A percentile compares a stretch with the other conserved stretches of the same genome.
These are phyloP conservation scores for Fraxinus nigra DNA, from an alignment of 305 asterid genomes.

Conservation along the genomic window DNA sequence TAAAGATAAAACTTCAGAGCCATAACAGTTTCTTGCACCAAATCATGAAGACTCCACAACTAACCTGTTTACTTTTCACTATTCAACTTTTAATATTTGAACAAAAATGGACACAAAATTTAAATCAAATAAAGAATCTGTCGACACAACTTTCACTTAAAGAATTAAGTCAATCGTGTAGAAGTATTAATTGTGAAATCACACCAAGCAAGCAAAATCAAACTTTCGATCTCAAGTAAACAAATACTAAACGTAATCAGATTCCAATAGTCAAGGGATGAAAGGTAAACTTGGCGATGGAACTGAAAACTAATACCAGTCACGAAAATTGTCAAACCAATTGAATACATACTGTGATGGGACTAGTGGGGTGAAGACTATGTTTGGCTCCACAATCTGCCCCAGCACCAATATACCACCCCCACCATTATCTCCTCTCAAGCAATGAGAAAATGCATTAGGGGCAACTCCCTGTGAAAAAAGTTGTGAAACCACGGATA, in stretches of 20 bases:
- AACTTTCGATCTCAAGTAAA: background rate
- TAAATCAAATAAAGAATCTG: background rate
- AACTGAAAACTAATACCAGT: background rate
- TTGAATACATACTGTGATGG: constrained; percentile 76
- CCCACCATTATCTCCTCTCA: constrained; percentile 75
- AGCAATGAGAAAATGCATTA: constrained; percentile 82
- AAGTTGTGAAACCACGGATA: constrained; percentile 91
- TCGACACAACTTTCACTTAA: background rate
- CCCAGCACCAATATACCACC: constrained; percentile 97
- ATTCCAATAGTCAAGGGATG: background rate
- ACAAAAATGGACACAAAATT: background rate
- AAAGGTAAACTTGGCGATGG: background rate
- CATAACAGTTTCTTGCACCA: background rate
- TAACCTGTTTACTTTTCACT: background rate
- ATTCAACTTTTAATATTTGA: background rate
- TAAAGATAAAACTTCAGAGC: background rate
- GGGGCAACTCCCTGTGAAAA: constrained; percentile 83
- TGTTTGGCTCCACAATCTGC: constrained; percentile 78
- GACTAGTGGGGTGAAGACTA: constrained; percentile 91
- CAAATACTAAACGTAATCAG: background rate
- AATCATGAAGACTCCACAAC: background rate
- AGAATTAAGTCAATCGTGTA: background rate
- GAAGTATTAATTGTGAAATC: background rate
- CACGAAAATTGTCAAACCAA: constrained; percentile 3
- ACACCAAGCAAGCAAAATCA: background rate